These are phyloP conservation scores for Fusarium haematococcum DNA, from an alignment of 2,329 filamentous ascomycete genomes.

Conservation along the genomic window DNA sequence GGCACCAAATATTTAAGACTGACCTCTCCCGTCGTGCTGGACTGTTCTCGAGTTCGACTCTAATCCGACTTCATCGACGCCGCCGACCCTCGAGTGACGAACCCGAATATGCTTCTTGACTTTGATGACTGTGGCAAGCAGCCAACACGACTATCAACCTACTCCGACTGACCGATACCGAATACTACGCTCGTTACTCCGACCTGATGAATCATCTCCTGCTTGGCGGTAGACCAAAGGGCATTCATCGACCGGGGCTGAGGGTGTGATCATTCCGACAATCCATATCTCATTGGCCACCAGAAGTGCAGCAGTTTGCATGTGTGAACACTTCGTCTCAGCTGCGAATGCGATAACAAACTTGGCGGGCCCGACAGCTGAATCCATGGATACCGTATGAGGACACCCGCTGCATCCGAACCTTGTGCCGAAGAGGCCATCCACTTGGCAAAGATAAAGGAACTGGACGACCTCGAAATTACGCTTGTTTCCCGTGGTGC, in stretches of 20 bases:
- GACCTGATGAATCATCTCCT: neutral
- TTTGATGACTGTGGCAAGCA: neutral
- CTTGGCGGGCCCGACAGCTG: slow-evolving; percentile 16
- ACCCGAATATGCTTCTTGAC: neutral
- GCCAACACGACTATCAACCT: neutral
- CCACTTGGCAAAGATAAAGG: slow-evolving; percentile 30
- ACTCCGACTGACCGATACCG: neutral
- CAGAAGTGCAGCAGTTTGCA: neutral
- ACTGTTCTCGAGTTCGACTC: slow-evolving; percentile 15
- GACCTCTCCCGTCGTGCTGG: slow-evolving; percentile 30
- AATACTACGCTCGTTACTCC: neutral
- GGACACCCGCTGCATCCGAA: neutral
- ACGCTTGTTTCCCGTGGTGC: slow-evolving; percentile 24
- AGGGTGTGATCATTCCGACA: neutral
- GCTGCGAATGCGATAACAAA: neutral
- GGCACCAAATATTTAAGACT: slow-evolving; percentile 41
- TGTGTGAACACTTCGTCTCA: slow-evolving; percentile 9
- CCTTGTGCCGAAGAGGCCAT: neutral
- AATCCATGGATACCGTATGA: neutral
- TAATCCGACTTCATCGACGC: slow-evolving; percentile 22
- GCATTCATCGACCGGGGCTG: neutral
- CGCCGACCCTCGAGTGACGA: neutral
- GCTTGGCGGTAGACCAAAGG: neutral
- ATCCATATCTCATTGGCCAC: neutral
- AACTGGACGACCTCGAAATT: neutral